phyloP scores from a whole-genome alignment of 2,329 filamentous ascomycete genomes.

The Didymella glomerata region DNA sequence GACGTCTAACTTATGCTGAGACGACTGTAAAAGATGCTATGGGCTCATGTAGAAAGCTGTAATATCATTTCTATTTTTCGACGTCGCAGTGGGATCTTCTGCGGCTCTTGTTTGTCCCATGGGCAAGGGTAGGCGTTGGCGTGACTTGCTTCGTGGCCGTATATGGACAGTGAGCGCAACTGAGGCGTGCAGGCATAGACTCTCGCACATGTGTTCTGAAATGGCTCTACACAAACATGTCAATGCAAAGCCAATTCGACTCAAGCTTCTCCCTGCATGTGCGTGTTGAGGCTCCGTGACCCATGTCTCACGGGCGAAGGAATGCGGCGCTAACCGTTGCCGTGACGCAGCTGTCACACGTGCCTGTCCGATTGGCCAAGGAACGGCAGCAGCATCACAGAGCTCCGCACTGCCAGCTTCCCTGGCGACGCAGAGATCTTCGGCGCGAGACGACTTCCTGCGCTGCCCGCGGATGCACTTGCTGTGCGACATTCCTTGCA shows the following conservation, averaged over 20 bases:
- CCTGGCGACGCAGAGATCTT: conserved; percentile 24
- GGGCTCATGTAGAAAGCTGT: conserved; percentile 15
- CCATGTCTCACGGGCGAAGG: conserved; percentile 31
- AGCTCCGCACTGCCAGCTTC: conserved; percentile 17
- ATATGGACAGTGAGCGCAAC: too few relatives aligned
- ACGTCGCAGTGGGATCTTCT: neutral
- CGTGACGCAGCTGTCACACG: conserved; percentile 23
- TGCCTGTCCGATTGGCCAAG: conserved; percentile 28
- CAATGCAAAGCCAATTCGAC: conserved; percentile 6
- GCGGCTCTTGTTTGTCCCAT: too few relatives aligned
- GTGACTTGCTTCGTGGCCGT: too few relatives aligned
- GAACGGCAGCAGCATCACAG: conserved; percentile 10
- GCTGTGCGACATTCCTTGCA: conserved; percentile 18
- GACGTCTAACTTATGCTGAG: neutral
- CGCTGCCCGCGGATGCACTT: conserved; percentile 14
- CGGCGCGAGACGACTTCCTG: conserved; percentile 13
- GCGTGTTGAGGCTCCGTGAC: conserved; percentile 22
- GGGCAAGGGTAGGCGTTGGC: too few relatives aligned
- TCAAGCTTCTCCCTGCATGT: conserved; percentile 13
- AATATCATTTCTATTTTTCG: conserved; percentile 3
- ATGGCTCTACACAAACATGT: conserved; percentile 20
- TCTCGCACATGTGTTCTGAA: neutral
- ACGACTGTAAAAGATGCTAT: conserved; percentile 1
- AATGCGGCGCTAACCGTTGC: conserved; percentile 22
- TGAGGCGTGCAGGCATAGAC: neutral